Conservation (phyloP, 805 yeast genomes). For the Candida silvicultrix region DNA sequence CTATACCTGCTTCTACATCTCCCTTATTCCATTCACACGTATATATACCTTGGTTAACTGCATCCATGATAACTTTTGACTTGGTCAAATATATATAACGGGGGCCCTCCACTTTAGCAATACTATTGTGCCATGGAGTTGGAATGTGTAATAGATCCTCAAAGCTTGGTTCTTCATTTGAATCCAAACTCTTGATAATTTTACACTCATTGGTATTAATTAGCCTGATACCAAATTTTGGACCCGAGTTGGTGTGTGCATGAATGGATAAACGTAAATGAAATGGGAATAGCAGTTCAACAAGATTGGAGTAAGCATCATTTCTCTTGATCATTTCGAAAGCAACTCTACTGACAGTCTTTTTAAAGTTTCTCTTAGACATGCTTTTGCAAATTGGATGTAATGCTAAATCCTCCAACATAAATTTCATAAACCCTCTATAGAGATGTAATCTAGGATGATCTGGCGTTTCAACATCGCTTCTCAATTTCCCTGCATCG, state of each 20-base stretch:
- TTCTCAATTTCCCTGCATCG: constrained; percentile 57
- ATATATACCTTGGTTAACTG: constrained; percentile 27
- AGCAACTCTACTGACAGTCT: constrained; percentile 45
- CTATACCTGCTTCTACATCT: constrained; percentile 24
- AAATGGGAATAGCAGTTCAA: constrained; percentile 52
- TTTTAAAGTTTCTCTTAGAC: constrained; percentile 45
- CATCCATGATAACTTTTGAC: constrained; percentile 29
- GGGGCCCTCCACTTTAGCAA: constrained; percentile 35
- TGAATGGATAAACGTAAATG: constrained; percentile 56
- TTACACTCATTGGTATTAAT: constrained; percentile 38
- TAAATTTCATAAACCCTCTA: constrained; percentile 53
- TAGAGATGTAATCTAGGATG: constrained; percentile 49
- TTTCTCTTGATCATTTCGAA: constrained; percentile 61
- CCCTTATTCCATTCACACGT: constrained; percentile 30
- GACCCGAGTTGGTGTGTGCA: constrained; percentile 54
- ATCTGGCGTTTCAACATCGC: constrained; percentile 49
- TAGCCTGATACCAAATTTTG: constrained; percentile 50
- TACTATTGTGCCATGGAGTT: constrained; percentile 61
- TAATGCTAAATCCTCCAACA: constrained; percentile 49
- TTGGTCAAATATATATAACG: constrained; percentile 28
- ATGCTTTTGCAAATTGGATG: constrained; percentile 31
- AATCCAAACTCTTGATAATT: constrained; percentile 37
- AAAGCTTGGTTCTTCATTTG: constrained; percentile 33
- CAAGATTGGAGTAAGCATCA: constrained; percentile 59
- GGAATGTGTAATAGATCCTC: constrained; percentile 57